Percentiles rank a stretch among this genome's conserved stretches.
Conservation (phyloP, 75 land plant species). For the Picea glauca region DNA sequence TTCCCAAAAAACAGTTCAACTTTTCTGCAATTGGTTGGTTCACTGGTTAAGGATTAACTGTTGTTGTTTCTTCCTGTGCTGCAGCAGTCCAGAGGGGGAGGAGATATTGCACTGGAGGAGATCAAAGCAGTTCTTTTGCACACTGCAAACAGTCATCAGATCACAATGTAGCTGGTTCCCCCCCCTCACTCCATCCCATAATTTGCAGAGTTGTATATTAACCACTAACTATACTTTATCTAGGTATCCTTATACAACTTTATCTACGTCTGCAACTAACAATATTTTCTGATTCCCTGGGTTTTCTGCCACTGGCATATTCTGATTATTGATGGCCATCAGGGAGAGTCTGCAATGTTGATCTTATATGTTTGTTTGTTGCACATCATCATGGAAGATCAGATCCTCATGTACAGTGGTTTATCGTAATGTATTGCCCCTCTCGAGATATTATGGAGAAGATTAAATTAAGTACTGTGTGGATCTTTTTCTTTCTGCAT, state of each 20-base stretch:
- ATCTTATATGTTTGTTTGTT: neutral
- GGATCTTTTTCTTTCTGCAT: neutral
- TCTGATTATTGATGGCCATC: neutral
- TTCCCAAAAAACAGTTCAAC: too few relatives aligned
- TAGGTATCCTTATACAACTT: neutral
- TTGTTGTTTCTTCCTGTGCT: neutral
- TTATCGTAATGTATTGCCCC: neutral
- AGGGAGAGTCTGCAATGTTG: neutral
- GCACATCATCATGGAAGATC: neutral
- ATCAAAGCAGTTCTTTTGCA: constrained; percentile 49
- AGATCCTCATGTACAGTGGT: neutral
- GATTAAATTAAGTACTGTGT: neutral
- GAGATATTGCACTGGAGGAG: constrained; percentile 42
- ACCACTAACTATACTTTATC: constrained; percentile 6
- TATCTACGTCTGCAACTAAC: neutral
- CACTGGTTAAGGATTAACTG: neutral
- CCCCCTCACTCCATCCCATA: neutral
- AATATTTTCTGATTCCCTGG: neutral
- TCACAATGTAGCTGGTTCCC: constrained; percentile 1
- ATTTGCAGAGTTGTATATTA: constrained; percentile 4
- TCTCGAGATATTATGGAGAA: neutral
- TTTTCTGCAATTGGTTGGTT: neutral
- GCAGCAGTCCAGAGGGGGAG: constrained; percentile 21
- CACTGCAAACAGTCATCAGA: constrained; percentile 26
- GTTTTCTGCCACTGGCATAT: neutral